Evolutionary conservation across 2,329 filamentous ascomycete species (phyloP).

Genomic region (Talaromyces funiculosus): DNA sequence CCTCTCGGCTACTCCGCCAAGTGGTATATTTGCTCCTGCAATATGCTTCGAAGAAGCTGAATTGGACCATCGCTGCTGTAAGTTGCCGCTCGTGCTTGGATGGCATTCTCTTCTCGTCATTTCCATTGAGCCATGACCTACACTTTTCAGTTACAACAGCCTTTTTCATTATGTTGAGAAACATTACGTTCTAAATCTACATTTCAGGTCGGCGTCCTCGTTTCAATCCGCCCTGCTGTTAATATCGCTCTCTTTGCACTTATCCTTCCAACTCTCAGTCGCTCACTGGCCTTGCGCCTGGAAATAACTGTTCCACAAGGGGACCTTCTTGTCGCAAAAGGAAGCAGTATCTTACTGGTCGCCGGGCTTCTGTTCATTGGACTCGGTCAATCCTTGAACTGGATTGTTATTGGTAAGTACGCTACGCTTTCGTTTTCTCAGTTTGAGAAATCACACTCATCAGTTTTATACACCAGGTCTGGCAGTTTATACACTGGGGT

Average conservation of each 20-base stretch:
- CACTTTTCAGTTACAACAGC: too few species aligned
- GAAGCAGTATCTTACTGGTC: not conserved
- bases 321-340: not conserved
- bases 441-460: not conserved
- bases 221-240: not conserved
- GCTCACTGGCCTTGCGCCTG: not conserved
- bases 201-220: not conserved
- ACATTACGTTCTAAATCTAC: not conserved
- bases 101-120: too few species aligned
- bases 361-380: not conserved
- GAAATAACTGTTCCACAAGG: not conserved
- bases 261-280: slow-evolving; percentile 1
- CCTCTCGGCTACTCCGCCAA: not conserved
- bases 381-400: not conserved
- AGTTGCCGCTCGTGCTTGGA: not conserved
- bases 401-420: not conserved
- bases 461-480: not conserved
- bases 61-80: not conserved
- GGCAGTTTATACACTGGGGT: not conserved
- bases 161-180: too few species aligned
- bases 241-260: not conserved
- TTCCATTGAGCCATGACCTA: too few species aligned
- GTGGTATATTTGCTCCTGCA: not conserved
- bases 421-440: not conserved
- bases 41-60: not conserved